Evolutionary conservation across 148 eudicot genomes (phyloP), one percentile per base, ranked within the genome.

Genomic region (Arbutus unedo): DNA sequence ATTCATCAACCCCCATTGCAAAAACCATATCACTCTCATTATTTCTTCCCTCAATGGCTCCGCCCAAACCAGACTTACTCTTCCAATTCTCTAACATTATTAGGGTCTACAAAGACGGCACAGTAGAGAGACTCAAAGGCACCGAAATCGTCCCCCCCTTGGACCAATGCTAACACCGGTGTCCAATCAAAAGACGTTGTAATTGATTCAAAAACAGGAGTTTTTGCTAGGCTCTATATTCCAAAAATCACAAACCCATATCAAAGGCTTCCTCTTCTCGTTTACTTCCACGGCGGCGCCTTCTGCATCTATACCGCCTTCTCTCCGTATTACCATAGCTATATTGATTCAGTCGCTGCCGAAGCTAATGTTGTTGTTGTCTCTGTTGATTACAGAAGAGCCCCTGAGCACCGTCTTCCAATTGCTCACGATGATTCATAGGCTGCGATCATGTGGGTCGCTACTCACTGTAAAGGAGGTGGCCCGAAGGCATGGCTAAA

Each of bases 401-500:
- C n/a, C n/a, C n/a, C n/a, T n/a, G n/a, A n/a, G n/a, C n/a, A n/a
- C n/a, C n/a, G n/a, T n/a, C n/a, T n/a, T n/a, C n/a, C n/a, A n/a
- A n/a, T n/a, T n/a, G n/a, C n/a, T n/a, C n/a, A n/a, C n/a, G n/a
- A n/a, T n/a, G n/a, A n/a, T n/a, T n/a, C n/a, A n/a, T n/a, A n/a
- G n/a, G n/a, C n/a, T n/a, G n/a, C n/a, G n/a, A n/a, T n/a, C n/a
- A n/a, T n/a, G n/a, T n/a, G n/a, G n/a, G n/a, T n/a, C n/a, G n/a
- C n/a, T n/a, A n/a, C n/a, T n/a, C n/a, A n/a, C 23, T 55, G 60
- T 16, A 4, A 59, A 3, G 87, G 83, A 2, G 3, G 31, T 4
- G 90, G 91, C 4, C 25, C 74, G 0, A 92, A 89, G 44, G 68
- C 86, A 0, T 91, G 92, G 95, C 83, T 92, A 0, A 82, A 81